Base-by-base conservation (phyloP, 768 basidiomycete genomes). In the Collybiopsis confluens region DNA sequence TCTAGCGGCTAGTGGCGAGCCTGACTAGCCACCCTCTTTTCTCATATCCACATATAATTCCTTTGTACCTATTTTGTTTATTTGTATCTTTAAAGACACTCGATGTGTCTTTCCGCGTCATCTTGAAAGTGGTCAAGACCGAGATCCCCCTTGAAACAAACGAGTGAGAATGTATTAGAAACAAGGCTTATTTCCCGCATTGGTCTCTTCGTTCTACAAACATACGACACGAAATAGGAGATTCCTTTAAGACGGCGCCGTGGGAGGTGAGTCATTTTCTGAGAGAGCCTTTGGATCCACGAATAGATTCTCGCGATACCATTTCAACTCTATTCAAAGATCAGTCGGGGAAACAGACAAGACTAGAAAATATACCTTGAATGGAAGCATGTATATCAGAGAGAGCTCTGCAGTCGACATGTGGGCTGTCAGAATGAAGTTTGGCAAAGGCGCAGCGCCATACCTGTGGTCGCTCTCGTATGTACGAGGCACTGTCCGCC, bases 301-400 rank as follows among this genome's bases (percentile, higher is more conserved):
- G 63, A 95, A 95, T 51, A 93, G 77, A 61, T 86, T 84, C 45
- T 82, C 69, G 54, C 86, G 79, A 61, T 93, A 95, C 82, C 85
- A 92, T 58, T 82, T 67, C 40, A 95, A 74, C 64, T 95, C 90
- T 92, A 51, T 48, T 16, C 43, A 53, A 55, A 11, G 7, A 56
- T 21, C 33, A 26, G 27, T 11, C 20, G 5, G 11, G 33, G 36
- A 28, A 26, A 36, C 37, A 27, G 47, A 41, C 24, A 7, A 7
- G 24, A 8, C 6, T 15, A 27, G 13, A 24, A 30, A 2, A 21
- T 48, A 37, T 26, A 86, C 91, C 93, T 68, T 68, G 64, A 45
- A 96, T 92, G 4, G 89, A 91, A 27, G 79, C 76, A 38, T 72
- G 73, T 55, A 95, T 94, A 60, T 96, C 93, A 56, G 88, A 87